These are phyloP conservation scores for Cinchona pubescens DNA, from an alignment of 257 asterid species.

Conservation along the genomic window DNA sequence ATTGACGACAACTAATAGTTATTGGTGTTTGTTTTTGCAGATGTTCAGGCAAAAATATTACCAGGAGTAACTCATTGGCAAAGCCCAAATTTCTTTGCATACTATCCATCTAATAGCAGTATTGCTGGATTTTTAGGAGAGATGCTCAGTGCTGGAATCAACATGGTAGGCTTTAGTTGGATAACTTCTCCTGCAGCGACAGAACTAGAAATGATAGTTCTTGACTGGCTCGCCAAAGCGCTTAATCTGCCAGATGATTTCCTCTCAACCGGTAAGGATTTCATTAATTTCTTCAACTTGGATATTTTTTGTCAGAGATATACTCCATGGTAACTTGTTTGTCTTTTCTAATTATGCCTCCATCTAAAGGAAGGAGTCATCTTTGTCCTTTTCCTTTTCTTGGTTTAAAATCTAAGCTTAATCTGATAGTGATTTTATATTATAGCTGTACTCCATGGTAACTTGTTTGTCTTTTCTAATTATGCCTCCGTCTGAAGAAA, in stretches of 20 bases:
- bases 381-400: background rate
- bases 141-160: constrained; percentile 93
- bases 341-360: background rate
- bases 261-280: constrained; percentile 60
- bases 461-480: background rate
- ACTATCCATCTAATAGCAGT: constrained; percentile 80
- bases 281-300: background rate
- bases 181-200: constrained; percentile 98
- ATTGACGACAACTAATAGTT: background rate
- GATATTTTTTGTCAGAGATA: background rate
- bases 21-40: constrained; percentile 31
- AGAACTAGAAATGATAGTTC: constrained; percentile 82
- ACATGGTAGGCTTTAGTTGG: constrained; percentile 98
- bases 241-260: constrained; percentile 68
- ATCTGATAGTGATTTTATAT: too few relatives aligned
- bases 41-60: constrained; percentile 66
- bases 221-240: constrained; percentile 95
- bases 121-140: constrained; percentile 92
- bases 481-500: background rate
- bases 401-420: background rate
- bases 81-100: constrained; percentile 85
- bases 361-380: too few relatives aligned
- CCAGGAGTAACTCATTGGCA: constrained; percentile 99
- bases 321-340: background rate
- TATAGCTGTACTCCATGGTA: background rate